These are phyloP conservation scores for Leishmania lainsoni DNA, from an alignment of 208 protist genomes.

Conservation along the genomic window DNA sequence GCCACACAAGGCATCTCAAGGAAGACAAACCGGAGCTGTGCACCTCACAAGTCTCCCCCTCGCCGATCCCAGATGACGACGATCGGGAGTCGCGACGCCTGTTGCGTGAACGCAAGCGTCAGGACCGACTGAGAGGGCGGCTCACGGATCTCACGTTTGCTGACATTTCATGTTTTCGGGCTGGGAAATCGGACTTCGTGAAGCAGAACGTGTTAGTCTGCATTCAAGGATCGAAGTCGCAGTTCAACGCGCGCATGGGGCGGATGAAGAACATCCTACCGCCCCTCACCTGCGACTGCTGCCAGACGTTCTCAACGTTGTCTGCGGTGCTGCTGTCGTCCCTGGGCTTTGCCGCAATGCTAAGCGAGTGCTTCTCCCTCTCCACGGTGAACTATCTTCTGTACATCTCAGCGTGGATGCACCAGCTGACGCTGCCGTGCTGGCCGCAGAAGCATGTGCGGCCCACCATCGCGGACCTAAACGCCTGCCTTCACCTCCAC, in stretches of 20 bases:
- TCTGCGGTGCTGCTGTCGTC: constrained; percentile 78
- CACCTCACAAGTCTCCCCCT: constrained; percentile 7
- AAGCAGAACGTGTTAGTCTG: constrained; percentile 52
- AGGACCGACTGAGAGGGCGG: constrained; percentile 53
- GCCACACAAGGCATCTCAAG: constrained; percentile 16
- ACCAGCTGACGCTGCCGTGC: constrained; percentile 72
- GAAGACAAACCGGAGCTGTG: constrained; percentile 7
- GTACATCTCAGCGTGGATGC: constrained; percentile 89
- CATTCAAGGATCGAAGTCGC: constrained; percentile 75
- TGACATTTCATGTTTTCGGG: constrained; percentile 48
- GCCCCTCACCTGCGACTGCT: constrained; percentile 81
- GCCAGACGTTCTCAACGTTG: constrained; percentile 86
- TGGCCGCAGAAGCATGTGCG: constrained; percentile 71
- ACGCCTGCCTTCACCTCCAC: constrained; percentile 67
- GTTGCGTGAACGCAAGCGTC: constrained; percentile 60
- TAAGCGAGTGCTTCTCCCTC: constrained; percentile 58
- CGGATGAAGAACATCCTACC: constrained; percentile 59
- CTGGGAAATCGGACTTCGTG: constrained; percentile 58
- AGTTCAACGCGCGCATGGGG: constrained; percentile 74
- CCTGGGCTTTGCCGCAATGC: constrained; percentile 64
- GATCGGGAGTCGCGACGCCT: constrained; percentile 13
- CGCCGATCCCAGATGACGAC: constrained; percentile 7
- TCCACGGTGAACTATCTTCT: constrained; percentile 88
- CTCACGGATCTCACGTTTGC: constrained; percentile 70
- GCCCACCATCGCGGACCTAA: constrained; percentile 84